A percentile compares a stretch with the other conserved stretches of the same genome.
These are phyloP conservation scores for Penicillium sp. DNA, from an alignment of 2,329 filamentous ascomycete genomes.

Conservation along the genomic window DNA sequence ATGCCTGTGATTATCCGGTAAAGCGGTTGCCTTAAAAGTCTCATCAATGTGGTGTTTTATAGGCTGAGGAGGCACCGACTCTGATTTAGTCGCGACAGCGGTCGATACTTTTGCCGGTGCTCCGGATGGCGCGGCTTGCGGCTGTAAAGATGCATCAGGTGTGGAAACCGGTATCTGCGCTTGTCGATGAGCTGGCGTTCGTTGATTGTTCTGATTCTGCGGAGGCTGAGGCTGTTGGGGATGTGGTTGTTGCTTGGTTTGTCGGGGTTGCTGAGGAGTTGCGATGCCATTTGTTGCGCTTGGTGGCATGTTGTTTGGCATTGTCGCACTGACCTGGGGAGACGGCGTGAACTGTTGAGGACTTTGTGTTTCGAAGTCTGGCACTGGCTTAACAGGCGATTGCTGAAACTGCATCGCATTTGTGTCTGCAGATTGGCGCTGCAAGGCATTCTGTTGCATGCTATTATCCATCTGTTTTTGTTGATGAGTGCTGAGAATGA, in stretches of 20 bases:
- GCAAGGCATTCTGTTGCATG: constrained; percentile 41
- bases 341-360: constrained; percentile 30
- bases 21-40: constrained; percentile 44
- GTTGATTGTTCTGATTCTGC: constrained; percentile 20
- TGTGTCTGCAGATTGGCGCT: constrained; percentile 33
- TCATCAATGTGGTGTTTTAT: constrained; percentile 39
- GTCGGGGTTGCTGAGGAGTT: constrained; percentile 32
- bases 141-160: constrained; percentile 25
- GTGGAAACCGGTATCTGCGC: constrained; percentile 30
- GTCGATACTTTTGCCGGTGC: constrained; percentile 25
- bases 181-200: constrained; percentile 29
- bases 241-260: constrained; percentile 27
- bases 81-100: constrained; percentile 27
- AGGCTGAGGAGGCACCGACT: constrained; percentile 30
- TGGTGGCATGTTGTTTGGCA: constrained; percentile 28
- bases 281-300: constrained; percentile 37
- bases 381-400: constrained; percentile 46
- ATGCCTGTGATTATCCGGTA: constrained; percentile 53
- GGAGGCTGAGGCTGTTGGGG: constrained; percentile 10
- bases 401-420: constrained; percentile 43
- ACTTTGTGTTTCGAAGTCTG: constrained; percentile 39
- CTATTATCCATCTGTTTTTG: constrained; percentile 40
- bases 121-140: constrained; percentile 26
- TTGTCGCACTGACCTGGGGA: constrained; percentile 28
- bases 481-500: constrained; percentile 37